Base-by-base conservation (phyloP, 75 land plant genomes). In the Azolla pinnata region DNA sequence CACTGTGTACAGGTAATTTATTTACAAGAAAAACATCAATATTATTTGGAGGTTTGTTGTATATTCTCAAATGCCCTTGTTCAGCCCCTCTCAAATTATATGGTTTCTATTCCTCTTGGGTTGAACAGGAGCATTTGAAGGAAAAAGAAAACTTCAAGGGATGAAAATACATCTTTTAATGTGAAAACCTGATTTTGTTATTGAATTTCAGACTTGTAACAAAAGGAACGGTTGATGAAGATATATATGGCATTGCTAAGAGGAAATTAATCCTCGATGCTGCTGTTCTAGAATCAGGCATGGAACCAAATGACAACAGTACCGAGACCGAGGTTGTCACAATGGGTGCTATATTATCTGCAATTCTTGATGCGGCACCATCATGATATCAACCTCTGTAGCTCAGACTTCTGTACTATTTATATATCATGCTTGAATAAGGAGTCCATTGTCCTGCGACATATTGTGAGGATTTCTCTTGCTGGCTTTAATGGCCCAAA, bases 201-300 rank as follows among this genome's bases (percentile, higher is more conserved):
- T 38, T 50, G 23, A 29, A 56, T 28, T 78, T 26, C 85, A 95
- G 99, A 82, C 79, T 95, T 57, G 96, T 89, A 44, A 86, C 97
- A 10, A 95, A 82, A 49, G 85, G 73, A 1, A 89, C 97, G 3
- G 99, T 95, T 24, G 99, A 95, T 71, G 99, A 95, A 69, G 91
- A 80, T 64, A 81, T 95, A 5, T 90, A 79, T 67, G 86, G 80
- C 56, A 95, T 95, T 48, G 99, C 99, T 42, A 90, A 84, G 54
- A 57, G 97, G 63, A 95, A 95, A 77, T 63, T 95, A 51, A 61
- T 75, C 0, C 61, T 95, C 64, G 99, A 95, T 84, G 96, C 99
- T 64, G 97, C 97, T 14, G 83, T 95, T 47, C 76, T 95, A 19
- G 90, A 92, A 70, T 67, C 78, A 19, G 88, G 86, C 4, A 71